A percentile compares a stretch with the other conserved stretches of the same genome.
phyloP scores from a whole-genome alignment of 495 filamentous ascomycete species.

The Lineolata rhizophorae region DNA sequence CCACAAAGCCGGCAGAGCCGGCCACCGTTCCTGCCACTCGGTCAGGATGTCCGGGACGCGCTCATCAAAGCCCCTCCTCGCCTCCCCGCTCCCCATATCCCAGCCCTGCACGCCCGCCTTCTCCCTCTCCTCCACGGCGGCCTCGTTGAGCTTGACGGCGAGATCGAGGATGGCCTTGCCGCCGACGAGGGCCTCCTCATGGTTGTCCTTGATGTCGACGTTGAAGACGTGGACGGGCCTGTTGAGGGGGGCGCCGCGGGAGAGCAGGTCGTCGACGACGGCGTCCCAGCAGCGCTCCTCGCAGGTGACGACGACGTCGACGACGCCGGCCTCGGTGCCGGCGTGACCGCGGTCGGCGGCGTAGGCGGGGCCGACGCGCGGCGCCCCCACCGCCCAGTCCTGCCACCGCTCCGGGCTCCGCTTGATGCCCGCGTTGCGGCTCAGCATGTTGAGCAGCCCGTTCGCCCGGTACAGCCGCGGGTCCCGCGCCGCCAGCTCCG shows the following conservation, averaged over 20 bases:
- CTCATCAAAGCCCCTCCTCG: conserved; percentile 68
- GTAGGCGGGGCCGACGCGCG: conserved; percentile 38
- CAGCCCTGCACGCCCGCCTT: conserved; percentile 36
- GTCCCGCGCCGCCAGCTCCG: conserved; percentile 69
- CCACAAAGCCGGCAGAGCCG: conserved; percentile 77
- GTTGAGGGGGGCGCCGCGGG: conserved; percentile 63
- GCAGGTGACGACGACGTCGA: conserved; percentile 92
- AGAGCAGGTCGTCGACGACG: conserved; percentile 81
- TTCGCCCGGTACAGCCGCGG: conserved; percentile 75
- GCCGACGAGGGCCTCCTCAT: conserved; percentile 82
- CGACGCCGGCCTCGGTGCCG: conserved; percentile 77
- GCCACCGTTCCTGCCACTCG: conserved; percentile 94
- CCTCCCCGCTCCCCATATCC: conserved; percentile 42
- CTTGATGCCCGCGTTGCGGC: conserved; percentile 77
- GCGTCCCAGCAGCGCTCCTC: conserved; percentile 98
- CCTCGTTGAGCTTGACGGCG: conserved; percentile 66
- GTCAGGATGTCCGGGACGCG: conserved; percentile 79
- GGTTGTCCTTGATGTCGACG: conserved; percentile 95
- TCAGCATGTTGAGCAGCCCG: conserved; percentile 86
- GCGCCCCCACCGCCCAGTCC: conserved; percentile 80
- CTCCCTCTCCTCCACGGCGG: conserved; percentile 56
- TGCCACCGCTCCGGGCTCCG: conserved; percentile 95
- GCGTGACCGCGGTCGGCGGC: conserved; percentile 13
- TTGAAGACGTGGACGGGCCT: conserved; percentile 92
- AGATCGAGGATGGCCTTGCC: conserved; percentile 85